Evolutionary conservation across 805 yeast species (phyloP), one percentile per base, ranked within the genome.

Genomic region (Clavispora carvajalis): DNA sequence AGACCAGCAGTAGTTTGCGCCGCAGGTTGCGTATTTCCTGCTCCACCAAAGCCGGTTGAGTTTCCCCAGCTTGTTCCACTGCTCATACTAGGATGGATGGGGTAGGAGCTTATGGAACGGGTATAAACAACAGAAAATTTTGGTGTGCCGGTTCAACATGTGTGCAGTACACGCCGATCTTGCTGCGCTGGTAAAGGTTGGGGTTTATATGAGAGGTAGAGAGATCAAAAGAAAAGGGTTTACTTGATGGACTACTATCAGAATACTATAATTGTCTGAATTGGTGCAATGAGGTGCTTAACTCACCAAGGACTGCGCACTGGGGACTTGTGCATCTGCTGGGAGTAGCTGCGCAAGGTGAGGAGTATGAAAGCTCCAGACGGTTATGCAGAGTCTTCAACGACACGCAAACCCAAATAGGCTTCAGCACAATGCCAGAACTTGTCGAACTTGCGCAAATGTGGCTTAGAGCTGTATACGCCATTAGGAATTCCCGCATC

Each of bases 401-500:
- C 33, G 28, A 36, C 37, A 8, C 19, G 28, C 7, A 48, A 37
- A 25, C 33, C 24, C 40, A 47, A 23, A 33, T 33, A 36, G 16
- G 36, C 45, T 36, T 67, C 73, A 8, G 71, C 58, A 38, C 60
- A 63, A 47, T 54, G 63, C 77, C 77, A 73, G 39, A 66, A 63
- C 50, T 63, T 65, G 40, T 69, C 74, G 46, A 74, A 69, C 53
- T 66, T 67, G 33, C 74, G 54, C 53, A 73, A 58, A 43, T 62
- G 65, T 2, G 66, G 57, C 49, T 65, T 67, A 46, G 53, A 50
- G 37, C 52, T 55, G 48, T 65, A 82, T 33, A 76, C 77, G 52
- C 65, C 72, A 55, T 67, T 69, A 2, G 95, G 93, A 10, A 81
- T 68, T 10, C 93, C 93, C 43, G 79, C 68, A 52, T 86, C 95